phyloP scores from a whole-genome alignment of 2,329 filamentous ascomycete species.

The Colletotrichum magnum region DNA sequence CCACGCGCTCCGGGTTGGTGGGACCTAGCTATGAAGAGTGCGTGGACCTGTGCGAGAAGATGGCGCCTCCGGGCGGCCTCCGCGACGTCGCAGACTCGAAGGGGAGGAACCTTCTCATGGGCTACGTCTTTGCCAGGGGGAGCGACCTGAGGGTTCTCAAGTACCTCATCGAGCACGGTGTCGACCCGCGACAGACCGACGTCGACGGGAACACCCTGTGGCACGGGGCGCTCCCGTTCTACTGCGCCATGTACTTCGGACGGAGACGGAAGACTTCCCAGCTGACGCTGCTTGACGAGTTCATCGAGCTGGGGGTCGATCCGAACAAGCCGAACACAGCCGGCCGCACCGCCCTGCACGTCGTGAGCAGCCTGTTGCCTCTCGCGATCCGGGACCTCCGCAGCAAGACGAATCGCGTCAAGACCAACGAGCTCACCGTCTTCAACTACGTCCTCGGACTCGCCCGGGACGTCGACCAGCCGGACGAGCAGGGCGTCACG shows the following conservation, averaged over 20 bases:
- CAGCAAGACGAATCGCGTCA: background rate
- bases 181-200: slow-evolving; percentile 9
- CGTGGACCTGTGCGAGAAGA: slow-evolving; percentile 1
- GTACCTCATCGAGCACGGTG: slow-evolving; percentile 8
- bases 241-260: background rate
- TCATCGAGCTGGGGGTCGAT: background rate
- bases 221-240: slow-evolving; percentile 4
- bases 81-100: background rate
- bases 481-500: slow-evolving; percentile 33
- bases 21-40: background rate
- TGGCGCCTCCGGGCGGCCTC: slow-evolving; percentile 2
- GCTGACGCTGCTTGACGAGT: background rate
- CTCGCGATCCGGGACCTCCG: background rate
- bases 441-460: background rate
- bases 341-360: slow-evolving; percentile 9
- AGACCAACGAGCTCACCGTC: background rate
- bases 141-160: background rate
- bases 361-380: background rate
- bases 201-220: slow-evolving; percentile 15
- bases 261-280: background rate
- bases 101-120: slow-evolving; percentile 1
- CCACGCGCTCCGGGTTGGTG: background rate
- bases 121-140: background rate
- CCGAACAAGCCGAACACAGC: background rate
- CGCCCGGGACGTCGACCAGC: background rate